phyloP scores from a whole-genome alignment of 805 yeast genomes.

The Lipomyces mesembrius region DNA sequence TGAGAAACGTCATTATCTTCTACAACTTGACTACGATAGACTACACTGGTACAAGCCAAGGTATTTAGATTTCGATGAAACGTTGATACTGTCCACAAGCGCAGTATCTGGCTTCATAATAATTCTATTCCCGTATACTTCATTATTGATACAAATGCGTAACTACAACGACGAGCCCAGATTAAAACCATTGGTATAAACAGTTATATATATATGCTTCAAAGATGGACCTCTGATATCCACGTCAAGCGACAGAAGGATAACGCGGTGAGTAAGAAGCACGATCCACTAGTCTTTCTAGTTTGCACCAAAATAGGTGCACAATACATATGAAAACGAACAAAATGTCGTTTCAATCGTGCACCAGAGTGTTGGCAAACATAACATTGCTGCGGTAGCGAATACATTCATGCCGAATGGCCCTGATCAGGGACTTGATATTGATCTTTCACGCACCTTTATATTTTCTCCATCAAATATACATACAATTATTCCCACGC shows the following conservation, averaged over 20 bases:
- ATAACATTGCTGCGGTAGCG: conserved; percentile 18
- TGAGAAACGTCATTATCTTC: no score
- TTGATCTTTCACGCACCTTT: conserved; percentile 6
- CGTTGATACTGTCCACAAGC: no score
- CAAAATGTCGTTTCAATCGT: conserved; percentile 48
- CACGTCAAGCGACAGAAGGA: conserved; percentile 38
- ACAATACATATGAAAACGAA: conserved; percentile 50
- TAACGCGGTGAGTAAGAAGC: conserved; percentile 77
- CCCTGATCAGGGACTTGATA: conserved; percentile 9
- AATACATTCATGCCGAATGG: not conserved
- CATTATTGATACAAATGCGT: no score
- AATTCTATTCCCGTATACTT: no score
- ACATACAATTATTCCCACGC: conserved; percentile 28
- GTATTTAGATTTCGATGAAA: no score
- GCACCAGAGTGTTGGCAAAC: conserved; percentile 97
- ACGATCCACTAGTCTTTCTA: conserved; percentile 54
- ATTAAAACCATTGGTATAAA: no score
- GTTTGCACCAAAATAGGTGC: conserved; percentile 94
- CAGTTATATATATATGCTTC: conserved; percentile 18
- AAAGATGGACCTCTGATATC: conserved; percentile 34
- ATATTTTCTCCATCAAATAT: conserved; percentile 19
- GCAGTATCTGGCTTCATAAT: no score
- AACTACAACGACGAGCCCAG: no score
- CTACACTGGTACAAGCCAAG: no score
- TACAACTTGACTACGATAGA: no score